Percentiles rank a stretch among this genome's conserved stretches.
These are phyloP conservation scores for Cucurbita pepo DNA, from an alignment of 306 rosid genomes.

Conservation along the genomic window DNA sequence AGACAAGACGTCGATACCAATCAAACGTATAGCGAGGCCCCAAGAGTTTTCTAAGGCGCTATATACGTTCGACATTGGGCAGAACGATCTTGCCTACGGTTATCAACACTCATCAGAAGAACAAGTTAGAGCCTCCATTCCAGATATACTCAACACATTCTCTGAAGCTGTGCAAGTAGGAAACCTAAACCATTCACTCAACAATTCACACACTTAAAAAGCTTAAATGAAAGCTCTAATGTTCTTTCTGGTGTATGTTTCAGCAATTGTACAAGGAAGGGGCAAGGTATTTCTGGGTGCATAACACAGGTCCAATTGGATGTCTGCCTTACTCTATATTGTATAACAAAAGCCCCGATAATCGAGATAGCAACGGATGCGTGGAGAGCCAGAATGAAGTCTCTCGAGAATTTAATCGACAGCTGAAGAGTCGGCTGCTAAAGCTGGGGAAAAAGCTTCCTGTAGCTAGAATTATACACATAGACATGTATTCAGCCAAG, in stretches of 20 bases:
- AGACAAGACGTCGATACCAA: slow-evolving; percentile 21
- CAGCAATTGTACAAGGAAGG: slow-evolving; percentile 61
- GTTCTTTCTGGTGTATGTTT: slow-evolving; percentile 9
- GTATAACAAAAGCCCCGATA: slow-evolving; percentile 28
- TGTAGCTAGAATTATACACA: slow-evolving; percentile 43
- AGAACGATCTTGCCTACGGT: slow-evolving; percentile 60
- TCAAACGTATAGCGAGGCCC: slow-evolving; percentile 46
- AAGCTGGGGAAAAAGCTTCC: slow-evolving; percentile 28
- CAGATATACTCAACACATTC: slow-evolving; percentile 36
- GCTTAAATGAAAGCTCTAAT: neutral
- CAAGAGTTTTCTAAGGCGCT: slow-evolving; percentile 53
- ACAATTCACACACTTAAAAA: neutral
- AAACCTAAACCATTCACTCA: neutral
- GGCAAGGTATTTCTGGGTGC: slow-evolving; percentile 69
- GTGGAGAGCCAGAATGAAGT: slow-evolving; percentile 45
- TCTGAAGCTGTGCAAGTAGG: slow-evolving; percentile 42
- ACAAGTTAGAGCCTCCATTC: slow-evolving; percentile 49
- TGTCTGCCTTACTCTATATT: slow-evolving; percentile 50
- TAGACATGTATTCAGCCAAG: slow-evolving; percentile 55
- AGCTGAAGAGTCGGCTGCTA: slow-evolving; percentile 33
- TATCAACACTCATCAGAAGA: slow-evolving; percentile 32
- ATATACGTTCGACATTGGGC: slow-evolving; percentile 75
- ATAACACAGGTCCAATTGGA: slow-evolving; percentile 65
- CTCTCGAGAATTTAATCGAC: slow-evolving; percentile 64
- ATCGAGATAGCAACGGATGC: slow-evolving; percentile 50